phyloP scores from a whole-genome alignment of 208 protist genomes.

The Leishmania arabica region DNA sequence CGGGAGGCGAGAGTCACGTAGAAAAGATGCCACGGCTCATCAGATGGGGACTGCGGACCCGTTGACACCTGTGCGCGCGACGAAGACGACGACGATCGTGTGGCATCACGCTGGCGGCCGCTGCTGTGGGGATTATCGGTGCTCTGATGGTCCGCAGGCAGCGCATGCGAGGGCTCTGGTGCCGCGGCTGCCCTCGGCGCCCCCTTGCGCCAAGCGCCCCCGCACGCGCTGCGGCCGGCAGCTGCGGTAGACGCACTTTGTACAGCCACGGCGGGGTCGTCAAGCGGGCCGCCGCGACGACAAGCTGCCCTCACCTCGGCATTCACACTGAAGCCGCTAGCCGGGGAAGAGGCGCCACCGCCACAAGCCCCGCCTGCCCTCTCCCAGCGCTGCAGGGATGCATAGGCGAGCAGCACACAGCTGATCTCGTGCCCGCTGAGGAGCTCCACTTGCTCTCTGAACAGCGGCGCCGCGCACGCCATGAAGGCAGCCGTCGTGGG shows the following conservation, averaged over 20 bases:
- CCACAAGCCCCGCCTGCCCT: neutral
- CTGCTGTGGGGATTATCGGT: constrained; percentile 4
- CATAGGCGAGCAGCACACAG: constrained; percentile 67
- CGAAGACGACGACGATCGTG: neutral
- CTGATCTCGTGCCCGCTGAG: constrained; percentile 61
- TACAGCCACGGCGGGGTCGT: constrained; percentile 1
- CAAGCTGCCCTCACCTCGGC: neutral
- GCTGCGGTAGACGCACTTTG: constrained; percentile 14
- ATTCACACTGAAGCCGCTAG: neutral
- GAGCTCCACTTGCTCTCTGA: constrained; percentile 36
- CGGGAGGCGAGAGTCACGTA: constrained; percentile 59
- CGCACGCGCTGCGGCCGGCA: neutral
- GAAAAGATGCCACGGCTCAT: constrained; percentile 25
- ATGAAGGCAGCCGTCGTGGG: constrained; percentile 47
- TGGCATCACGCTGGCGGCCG: neutral
- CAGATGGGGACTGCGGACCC: neutral
- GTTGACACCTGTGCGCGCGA: neutral
- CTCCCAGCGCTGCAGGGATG: constrained; percentile 47
- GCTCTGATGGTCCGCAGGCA: neutral
- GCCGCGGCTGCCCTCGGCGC: neutral
- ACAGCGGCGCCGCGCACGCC: constrained; percentile 48
- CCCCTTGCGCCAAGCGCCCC: neutral
- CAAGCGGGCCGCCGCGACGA: neutral
- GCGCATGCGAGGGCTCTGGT: neutral
- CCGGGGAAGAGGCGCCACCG: neutral